Evolutionary conservation across 345 rosid genomes (phyloP).

Genomic region (Linum lewisii): DNA sequence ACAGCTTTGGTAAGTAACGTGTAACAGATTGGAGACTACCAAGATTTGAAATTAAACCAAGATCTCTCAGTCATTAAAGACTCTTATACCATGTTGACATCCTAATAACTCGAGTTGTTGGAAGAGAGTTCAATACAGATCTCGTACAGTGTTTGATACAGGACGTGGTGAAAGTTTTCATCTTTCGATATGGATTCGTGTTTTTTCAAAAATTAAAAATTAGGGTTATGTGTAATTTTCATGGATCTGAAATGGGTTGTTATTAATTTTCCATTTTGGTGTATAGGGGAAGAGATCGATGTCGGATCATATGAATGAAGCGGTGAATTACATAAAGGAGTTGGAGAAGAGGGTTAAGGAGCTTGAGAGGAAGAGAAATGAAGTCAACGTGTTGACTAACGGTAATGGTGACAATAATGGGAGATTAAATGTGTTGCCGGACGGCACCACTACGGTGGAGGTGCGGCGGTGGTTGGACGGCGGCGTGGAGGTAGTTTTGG

Average conservation of each 20-base stretch:
- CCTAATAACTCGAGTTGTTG: too few relatives aligned
- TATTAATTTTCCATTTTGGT: slow-evolving; percentile 12
- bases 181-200: neutral
- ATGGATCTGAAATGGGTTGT: slow-evolving; percentile 1
- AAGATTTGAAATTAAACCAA: too few relatives aligned
- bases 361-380: slow-evolving; percentile 32
- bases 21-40: too few relatives aligned
- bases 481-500: slow-evolving; percentile 44
- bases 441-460: slow-evolving; percentile 9
- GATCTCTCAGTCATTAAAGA: too few relatives aligned
- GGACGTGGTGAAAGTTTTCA: too few relatives aligned
- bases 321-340: slow-evolving; percentile 50
- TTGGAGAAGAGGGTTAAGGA: slow-evolving; percentile 34
- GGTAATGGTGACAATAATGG: slow-evolving; percentile 12
- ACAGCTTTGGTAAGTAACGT: too few relatives aligned
- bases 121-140: too few relatives aligned
- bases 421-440: neutral
- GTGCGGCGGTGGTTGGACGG: slow-evolving; percentile 36
- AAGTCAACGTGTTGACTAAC: slow-evolving; percentile 25
- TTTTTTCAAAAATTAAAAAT: neutral
- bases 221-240: neutral
- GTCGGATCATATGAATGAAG: slow-evolving; percentile 71
- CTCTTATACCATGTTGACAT: too few relatives aligned
- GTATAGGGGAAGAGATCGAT: slow-evolving; percentile 73
- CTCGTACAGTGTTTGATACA: too few relatives aligned